phyloP scores from a whole-genome alignment of 2,329 filamentous ascomycete species.

The Verticillium zaregamsianum region DNA sequence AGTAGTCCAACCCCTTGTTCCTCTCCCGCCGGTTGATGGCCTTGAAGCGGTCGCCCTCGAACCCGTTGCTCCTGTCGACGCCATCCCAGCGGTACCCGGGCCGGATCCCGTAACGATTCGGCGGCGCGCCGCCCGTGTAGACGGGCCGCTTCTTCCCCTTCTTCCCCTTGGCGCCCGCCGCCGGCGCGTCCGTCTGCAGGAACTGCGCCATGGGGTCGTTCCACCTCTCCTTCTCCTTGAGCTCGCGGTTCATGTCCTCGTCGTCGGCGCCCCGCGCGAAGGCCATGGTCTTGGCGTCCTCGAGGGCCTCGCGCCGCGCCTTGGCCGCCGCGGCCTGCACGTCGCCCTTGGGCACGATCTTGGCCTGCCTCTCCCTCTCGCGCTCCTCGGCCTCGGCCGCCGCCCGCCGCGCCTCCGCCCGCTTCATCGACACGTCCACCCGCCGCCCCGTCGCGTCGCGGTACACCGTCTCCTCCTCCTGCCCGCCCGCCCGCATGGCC shows the following conservation, averaged over 20 bases:
- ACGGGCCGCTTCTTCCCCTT: slow-evolving; percentile 49
- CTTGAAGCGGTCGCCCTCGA: slow-evolving; percentile 89
- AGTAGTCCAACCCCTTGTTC: slow-evolving; percentile 77
- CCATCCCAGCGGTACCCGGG: slow-evolving; percentile 97
- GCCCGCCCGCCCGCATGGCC: slow-evolving; percentile 28
- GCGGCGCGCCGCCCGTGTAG: slow-evolving; percentile 76
- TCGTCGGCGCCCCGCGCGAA: slow-evolving; percentile 82
- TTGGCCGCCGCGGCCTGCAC: slow-evolving; percentile 71
- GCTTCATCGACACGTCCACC: slow-evolving; percentile 87
- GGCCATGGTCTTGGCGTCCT: slow-evolving; percentile 78
- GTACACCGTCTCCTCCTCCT: slow-evolving; percentile 80
- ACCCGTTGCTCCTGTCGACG: slow-evolving; percentile 89
- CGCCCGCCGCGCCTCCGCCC: slow-evolving; percentile 73
- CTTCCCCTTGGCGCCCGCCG: slow-evolving; percentile 17
- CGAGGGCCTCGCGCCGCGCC: slow-evolving; percentile 60
- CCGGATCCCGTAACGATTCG: slow-evolving; percentile 89
- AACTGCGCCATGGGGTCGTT: slow-evolving; percentile 91
- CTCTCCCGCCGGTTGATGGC: slow-evolving; percentile 75
- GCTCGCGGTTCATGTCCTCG: slow-evolving; percentile 75
- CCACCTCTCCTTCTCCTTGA: slow-evolving; percentile 77
- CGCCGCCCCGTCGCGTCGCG: slow-evolving; percentile 92
- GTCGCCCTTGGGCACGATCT: slow-evolving; percentile 74
- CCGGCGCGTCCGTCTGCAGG: slow-evolving; percentile 36
- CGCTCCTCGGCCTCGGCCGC: slow-evolving; percentile 62
- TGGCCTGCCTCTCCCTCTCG: slow-evolving; percentile 61